Base-by-base conservation (phyloP, 2,329 filamentous ascomycete species). In the Colletotrichum godetiae region DNA sequence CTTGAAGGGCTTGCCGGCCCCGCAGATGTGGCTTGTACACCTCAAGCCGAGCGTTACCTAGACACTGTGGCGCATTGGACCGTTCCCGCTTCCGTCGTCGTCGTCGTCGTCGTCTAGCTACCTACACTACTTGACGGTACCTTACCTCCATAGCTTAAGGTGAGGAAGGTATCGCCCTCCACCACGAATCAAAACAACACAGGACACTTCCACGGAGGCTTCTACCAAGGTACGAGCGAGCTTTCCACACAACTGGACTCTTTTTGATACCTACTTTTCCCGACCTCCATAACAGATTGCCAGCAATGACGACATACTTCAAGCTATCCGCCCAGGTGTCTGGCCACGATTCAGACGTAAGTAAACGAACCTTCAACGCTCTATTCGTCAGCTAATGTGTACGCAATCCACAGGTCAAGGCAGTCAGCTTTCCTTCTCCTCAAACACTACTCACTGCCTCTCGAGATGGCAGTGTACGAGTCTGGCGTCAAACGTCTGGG, bases 271-370 rank as follows among this genome's bases (percentile, higher is more conserved):
- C 37, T 42, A 42, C 33, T 19, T 57, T 7, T 37, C 3, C 29
- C 49, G 19, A 19, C 35, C 19, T 42, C 15, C 24, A 29, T 11
- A 22, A 12, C 19, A 4, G 10, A 5, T 19, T 33, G 22, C 31
- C 62, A 70, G 77, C 76, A 78, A 95, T 96, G 93, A 86, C 89
- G 93, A 86, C 89, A 83, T 92, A 95, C 81, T 98, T 95, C 89
- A 98, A 96, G 89, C 91, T 99, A 80, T 97, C 97, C 75, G 95
- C 96, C 77, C 93, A 94, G 80, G 89, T 99, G 77, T 87, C 92
- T 77, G 96, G 95, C 80, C 97, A 99, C 82, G 93, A 97, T 83
- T 93, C 97, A 82, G 97, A 99, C 91, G 97, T 98, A 88, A 84
- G 92, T 78, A 53, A 56, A 42, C 10, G 61, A 64, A 22, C 57